These are phyloP conservation scores for Suhomyces terraborum DNA, from an alignment of 1,139 yeast species.

Conservation along the genomic window DNA sequence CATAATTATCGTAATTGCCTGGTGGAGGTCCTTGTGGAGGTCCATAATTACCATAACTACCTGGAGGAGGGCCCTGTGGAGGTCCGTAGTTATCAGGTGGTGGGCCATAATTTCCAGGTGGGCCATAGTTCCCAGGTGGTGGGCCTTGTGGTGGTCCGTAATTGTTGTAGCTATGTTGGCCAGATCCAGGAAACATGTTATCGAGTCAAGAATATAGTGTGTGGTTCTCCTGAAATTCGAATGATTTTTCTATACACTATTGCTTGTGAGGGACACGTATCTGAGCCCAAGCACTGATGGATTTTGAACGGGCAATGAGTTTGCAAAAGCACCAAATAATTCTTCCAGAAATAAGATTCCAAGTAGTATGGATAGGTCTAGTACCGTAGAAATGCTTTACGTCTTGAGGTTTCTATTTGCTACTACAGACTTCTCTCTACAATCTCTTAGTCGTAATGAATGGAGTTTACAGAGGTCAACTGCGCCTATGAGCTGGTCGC, in stretches of 20 bases:
- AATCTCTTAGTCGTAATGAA: too few species aligned
- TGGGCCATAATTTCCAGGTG: constrained; percentile 20
- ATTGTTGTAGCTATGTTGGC: constrained; percentile 18
- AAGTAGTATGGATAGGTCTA: too few species aligned
- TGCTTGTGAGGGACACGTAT: neutral
- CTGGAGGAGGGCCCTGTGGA: constrained; percentile 15
- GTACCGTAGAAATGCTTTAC: too few species aligned
- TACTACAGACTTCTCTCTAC: too few species aligned
- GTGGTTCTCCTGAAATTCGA: constrained; percentile 5
- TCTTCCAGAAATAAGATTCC: too few species aligned
- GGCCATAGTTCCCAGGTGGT: constrained; percentile 13
- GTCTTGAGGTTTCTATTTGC: too few species aligned
- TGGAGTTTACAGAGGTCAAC: too few species aligned
- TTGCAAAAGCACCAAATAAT: neutral
- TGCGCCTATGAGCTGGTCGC: too few species aligned
- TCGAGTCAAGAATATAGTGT: neutral
- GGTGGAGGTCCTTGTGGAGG: constrained; percentile 13
- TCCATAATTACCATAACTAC: constrained; percentile 12
- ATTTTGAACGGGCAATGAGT: neutral
- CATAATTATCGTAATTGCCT: constrained; percentile 15
- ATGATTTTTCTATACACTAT: constrained; percentile 1
- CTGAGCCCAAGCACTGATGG: neutral
- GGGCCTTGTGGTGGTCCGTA: constrained; percentile 14
- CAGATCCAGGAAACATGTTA: constrained; percentile 31
- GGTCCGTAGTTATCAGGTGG: constrained; percentile 13